Percentiles rank a stretch among this genome's conserved stretches.
Conservation (phyloP, 768 basidiomycete genomes). For the Suillus subluteus region DNA sequence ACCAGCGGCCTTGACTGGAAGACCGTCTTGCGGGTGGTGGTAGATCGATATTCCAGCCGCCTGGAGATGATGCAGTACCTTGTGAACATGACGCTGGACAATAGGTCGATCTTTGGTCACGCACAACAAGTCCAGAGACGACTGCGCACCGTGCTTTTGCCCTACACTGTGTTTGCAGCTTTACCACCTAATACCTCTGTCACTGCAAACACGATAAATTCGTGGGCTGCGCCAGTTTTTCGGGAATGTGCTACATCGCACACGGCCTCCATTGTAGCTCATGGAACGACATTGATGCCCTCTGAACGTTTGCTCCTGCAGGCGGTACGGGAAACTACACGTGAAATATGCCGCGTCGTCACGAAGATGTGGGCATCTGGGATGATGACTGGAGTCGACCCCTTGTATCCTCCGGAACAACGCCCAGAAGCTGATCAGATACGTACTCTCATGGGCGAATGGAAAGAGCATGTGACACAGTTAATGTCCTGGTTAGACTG, state of each 20-base stretch:
- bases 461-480: constrained; percentile 15
- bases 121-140: no score
- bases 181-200: no score
- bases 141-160: no score
- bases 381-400: constrained; percentile 16
- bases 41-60: no score
- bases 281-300: constrained; percentile 8
- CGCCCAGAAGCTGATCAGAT: neutral
- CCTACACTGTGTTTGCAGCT: no score
- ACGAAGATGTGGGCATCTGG: constrained; percentile 25
- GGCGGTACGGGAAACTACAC: constrained; percentile 18
- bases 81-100: no score
- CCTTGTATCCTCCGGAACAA: neutral
- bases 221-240: constrained; percentile 17
- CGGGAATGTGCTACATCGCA: constrained; percentile 17
- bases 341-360: constrained; percentile 23
- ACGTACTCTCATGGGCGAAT: constrained; percentile 11
- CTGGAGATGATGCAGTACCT: no score
- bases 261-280: constrained; percentile 8
- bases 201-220: constrained; percentile 1
- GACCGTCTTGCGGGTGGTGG: no score
- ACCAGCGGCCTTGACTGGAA: constrained; percentile 23
- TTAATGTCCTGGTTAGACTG: constrained; percentile 27
- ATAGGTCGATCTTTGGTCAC: no score
- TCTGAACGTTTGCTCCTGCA: constrained; percentile 18